Base-by-base conservation (phyloP, 1,284 basidiomycete genomes). In the Papiliotrema terrestris region DNA sequence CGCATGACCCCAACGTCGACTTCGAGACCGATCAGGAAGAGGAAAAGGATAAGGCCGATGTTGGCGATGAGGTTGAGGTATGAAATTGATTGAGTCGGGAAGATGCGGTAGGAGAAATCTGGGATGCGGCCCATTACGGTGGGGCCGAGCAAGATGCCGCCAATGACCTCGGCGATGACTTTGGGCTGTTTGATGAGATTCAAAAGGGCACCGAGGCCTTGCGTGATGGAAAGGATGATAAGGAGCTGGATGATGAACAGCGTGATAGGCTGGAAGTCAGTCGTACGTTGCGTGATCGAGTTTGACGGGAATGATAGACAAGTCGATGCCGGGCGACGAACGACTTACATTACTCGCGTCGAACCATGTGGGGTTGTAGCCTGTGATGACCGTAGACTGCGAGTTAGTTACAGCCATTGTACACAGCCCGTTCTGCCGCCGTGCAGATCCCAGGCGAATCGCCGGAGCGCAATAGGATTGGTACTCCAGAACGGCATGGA, bases 11-110 rank as follows among this genome's bases (percentile, higher is more conserved):
- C 78, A 0, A 84, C 79, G 64, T 97, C 94, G 57, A 95, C 91
- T 78, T 97, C 89, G 46, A 97, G 81, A 14, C 95, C 95, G 45
- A 98, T 88, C 52, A 94, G 82, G 77, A 95, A 95, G 5, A 96
- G 82, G 77, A 94, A 94, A 53, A 97, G 84, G 69, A 91, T 89
- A 15, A 96, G 83, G 20, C 95, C 94, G 59, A 98, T 89, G 63
- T 88, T 94, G n/a, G 93, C 89, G 26, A 90, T 86, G 45, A 97
- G 85, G 45, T 85, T 86, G 49, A 98, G 86, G 72, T 85, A 94
- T 0, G 91, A 80, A 3, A 84, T 65, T 0, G 91, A 93, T 0
- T 74, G 72, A 0, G 77, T 3, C 0, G 92, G 91, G 72, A 97
- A 97, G 61, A 96, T 86, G 67, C 86, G 84, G 37, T 85, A 51